A percentile compares a stretch with the other conserved stretches of the same genome.
phyloP scores from a whole-genome alignment of 495 filamentous ascomycete species.

The Podospora bellae-mahoneyi region DNA sequence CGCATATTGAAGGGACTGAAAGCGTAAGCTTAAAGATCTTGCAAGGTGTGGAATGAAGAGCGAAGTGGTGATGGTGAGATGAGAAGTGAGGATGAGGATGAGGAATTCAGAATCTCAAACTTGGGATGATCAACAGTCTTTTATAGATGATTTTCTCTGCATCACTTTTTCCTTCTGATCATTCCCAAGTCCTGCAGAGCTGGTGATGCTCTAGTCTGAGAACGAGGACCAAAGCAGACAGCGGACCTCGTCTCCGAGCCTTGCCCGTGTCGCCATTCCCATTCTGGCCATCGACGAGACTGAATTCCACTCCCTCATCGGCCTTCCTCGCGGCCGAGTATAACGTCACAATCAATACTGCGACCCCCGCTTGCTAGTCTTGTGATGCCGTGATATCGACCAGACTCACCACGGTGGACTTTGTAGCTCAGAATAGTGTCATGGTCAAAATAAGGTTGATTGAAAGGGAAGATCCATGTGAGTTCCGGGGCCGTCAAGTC shows the following conservation, averaged over 20 bases:
- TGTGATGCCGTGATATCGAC: constrained; percentile 1
- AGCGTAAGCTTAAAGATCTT: background rate
- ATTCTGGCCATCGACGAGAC: constrained; percentile 1
- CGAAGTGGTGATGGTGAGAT: background rate
- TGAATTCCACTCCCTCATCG: background rate
- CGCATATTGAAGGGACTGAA: constrained; percentile 23
- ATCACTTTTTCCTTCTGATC: background rate
- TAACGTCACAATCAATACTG: constrained; percentile 16
- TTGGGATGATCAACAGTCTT: constrained; percentile 9
- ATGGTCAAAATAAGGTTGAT: constrained; percentile 13
- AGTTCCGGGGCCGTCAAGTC: background rate
- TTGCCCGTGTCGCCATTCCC: constrained; percentile 1
- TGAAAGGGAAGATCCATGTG: constrained; percentile 10
- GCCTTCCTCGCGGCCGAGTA: background rate
- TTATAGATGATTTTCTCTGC: constrained; percentile 2
- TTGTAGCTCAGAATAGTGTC: background rate
- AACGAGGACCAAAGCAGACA: background rate
- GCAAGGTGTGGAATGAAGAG: background rate
- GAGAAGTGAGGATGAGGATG: constrained; percentile 4
- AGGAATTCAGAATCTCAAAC: background rate
- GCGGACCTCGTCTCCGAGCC: constrained; percentile 7
- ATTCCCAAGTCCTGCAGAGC: background rate
- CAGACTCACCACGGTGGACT: background rate
- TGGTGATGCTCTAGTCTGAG: background rate
- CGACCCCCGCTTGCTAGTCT: constrained; percentile 10